Conservation (phyloP, 176 grass and related monocot genomes). For the Ensete ventricosum region DNA sequence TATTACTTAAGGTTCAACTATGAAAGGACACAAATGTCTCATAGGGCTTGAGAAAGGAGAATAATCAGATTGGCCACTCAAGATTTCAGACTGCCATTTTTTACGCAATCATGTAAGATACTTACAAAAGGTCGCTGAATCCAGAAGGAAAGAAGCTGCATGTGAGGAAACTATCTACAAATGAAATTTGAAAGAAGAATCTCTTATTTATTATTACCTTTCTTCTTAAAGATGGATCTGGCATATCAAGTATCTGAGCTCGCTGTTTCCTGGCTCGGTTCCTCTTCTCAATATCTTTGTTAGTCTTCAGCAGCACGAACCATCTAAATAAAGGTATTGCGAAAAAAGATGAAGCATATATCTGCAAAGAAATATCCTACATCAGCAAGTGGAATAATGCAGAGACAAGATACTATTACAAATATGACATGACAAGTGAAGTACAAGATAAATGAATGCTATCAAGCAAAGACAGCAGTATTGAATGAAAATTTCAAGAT, state of each 20-base stretch:
- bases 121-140: too few relatives aligned
- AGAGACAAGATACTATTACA: neutral
- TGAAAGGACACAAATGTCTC: too few relatives aligned
- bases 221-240: constrained; percentile 62
- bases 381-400: constrained; percentile 23
- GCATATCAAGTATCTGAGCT: constrained; percentile 48
- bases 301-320: constrained; percentile 60
- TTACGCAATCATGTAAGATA: too few relatives aligned
- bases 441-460: neutral
- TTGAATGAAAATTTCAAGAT: neutral
- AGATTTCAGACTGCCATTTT: too few relatives aligned
- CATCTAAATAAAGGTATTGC: constrained; percentile 79
- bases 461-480: neutral
- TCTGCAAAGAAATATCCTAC: constrained; percentile 32
- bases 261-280: constrained; percentile 65
- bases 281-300: constrained; percentile 58
- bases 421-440: neutral
- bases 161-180: neutral
- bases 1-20: too few relatives aligned
- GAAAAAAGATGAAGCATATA: constrained; percentile 92
- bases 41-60: too few relatives aligned
- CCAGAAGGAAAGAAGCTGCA: too few relatives aligned
- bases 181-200: neutral
- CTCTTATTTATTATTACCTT: constrained; percentile 39
- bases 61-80: too few relatives aligned